Conservation (phyloP, 345 rosid genomes). For the Gossypium arboreum region DNA sequence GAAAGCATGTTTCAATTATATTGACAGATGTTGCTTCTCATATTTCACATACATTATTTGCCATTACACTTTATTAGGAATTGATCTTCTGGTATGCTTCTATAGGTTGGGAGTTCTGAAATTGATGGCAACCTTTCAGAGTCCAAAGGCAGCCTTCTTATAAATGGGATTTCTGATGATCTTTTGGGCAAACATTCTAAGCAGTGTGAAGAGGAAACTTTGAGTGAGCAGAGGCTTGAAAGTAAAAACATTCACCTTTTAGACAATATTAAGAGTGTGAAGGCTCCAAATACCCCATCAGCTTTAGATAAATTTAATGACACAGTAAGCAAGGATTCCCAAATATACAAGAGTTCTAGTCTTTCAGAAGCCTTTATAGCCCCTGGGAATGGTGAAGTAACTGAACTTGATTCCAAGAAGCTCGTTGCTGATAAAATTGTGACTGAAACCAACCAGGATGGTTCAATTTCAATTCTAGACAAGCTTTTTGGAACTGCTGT, state of each 20-base stretch:
- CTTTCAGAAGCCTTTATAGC: constrained; percentile 36
- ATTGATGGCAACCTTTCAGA: constrained; percentile 30
- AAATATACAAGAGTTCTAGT: constrained; percentile 31
- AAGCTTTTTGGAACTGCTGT: constrained; percentile 62
- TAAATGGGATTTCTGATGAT: constrained; percentile 34
- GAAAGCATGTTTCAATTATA: not conserved
- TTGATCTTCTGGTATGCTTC: not conserved
- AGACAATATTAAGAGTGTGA: constrained; percentile 27
- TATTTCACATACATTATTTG: not conserved
- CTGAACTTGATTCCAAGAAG: constrained; percentile 41
- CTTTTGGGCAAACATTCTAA: constrained; percentile 37
- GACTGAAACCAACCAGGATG: constrained; percentile 32
- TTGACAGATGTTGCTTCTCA: not conserved
- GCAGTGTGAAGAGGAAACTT: constrained; percentile 24
- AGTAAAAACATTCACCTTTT: constrained; percentile 29
- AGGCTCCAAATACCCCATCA: constrained; percentile 32
- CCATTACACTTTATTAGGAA: not conserved
- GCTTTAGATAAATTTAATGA: constrained; percentile 36
- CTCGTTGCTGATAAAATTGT: constrained; percentile 31
- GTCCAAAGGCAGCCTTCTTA: constrained; percentile 15
- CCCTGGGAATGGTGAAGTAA: constrained; percentile 29
- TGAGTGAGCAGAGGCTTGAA: constrained; percentile 36
- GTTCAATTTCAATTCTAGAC: constrained; percentile 68
- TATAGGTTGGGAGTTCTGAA: constrained; percentile 51
- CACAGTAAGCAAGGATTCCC: constrained; percentile 27